These are phyloP conservation scores for Amanita rubescens DNA, from an alignment of 768 basidiomycete genomes.

Conservation along the genomic window DNA sequence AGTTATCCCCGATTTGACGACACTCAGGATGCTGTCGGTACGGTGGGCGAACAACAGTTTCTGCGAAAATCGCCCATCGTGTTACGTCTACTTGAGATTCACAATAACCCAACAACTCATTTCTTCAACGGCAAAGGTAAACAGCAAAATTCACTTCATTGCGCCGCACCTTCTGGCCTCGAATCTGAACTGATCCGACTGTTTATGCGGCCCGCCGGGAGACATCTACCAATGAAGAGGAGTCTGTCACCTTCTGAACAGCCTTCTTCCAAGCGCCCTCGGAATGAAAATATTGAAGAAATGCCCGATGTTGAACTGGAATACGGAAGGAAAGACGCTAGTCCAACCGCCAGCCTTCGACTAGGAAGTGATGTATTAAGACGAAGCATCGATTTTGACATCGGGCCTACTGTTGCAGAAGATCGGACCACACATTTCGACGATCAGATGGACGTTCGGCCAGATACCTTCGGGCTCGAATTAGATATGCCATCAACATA, in stretches of 20 bases:
- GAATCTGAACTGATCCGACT: constrained; percentile 76
- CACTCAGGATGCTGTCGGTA: constrained; percentile 49
- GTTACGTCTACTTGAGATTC: constrained; percentile 81
- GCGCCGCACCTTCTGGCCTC: constrained; percentile 78
- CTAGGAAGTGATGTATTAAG: not conserved
- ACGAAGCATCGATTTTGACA: constrained; percentile 11
- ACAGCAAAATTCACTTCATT: constrained; percentile 47
- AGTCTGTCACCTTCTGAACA: constrained; percentile 51
- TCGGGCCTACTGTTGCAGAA: constrained; percentile 38
- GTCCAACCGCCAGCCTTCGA: not conserved
- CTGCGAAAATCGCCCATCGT: constrained; percentile 80
- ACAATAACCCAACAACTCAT: constrained; percentile 75
- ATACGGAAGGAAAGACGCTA: constrained; percentile 23
- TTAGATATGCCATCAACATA: not conserved
- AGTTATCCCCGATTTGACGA: constrained; percentile 23
- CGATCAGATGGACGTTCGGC: not conserved
- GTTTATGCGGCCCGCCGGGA: constrained; percentile 64
- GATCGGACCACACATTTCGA: constrained; percentile 38
- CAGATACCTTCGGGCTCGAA: not conserved
- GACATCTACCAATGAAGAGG: constrained; percentile 42
- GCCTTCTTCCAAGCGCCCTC: constrained; percentile 51
- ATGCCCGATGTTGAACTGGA: constrained; percentile 67
- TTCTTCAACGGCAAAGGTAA: constrained; percentile 81
- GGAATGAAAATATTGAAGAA: constrained; percentile 44
- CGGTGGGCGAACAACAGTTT: constrained; percentile 74